Evolutionary conservation across 257 asterid genomes (phyloP), one percentile per base, ranked within the genome.

Genomic region (Thymus mandschuricus): DNA sequence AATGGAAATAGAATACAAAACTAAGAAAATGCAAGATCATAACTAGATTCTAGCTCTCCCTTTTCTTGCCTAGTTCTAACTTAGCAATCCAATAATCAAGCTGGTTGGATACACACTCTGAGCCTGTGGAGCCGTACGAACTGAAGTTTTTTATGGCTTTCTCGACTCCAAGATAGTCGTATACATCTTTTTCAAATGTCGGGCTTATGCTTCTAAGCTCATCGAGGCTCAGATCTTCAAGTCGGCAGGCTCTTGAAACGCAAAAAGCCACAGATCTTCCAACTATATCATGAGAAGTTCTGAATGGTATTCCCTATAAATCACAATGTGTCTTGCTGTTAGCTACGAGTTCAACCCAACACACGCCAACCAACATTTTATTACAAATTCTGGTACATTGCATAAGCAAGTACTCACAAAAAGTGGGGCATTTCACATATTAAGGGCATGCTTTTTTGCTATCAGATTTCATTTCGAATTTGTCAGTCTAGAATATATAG

Each of bases 121-220:
- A 86, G 69, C 99, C 99, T 0, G 99, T 92, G 44, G 99, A 95
- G 68, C 99, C 99, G 75, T 95, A 95, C 6, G 98, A 95, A 64
- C 86, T 84, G 86, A 95, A 95, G 62, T 88, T 95, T 71, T 87
- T 84, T 5, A 95, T 84, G 31, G 99, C 57, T 72, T 95, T 95
- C 73, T 89, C 94, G 4, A 92, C 98, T 48, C 98, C 98, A 64
- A 95, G 93, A 76, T 69, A 95, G 54, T 81, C 89, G 9, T 83
- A 92, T 41, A 92, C 99, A 41, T 92, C 99, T 70, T 83, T 70
- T n/a, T 83, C 97, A 51, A 92, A 89, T 7, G 81, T 35, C 8
- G 89, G 78, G 75, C 83, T 82, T 77, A 95, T 78, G 63, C 78
- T 88, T 62, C 54, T 86, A 48, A 95, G 84, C 75, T 95, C 92